Percentiles rank a stretch among this genome's conserved stretches.
Conservation (phyloP, 208 protist species). For the Acanthamoeba castellanii region DNA sequence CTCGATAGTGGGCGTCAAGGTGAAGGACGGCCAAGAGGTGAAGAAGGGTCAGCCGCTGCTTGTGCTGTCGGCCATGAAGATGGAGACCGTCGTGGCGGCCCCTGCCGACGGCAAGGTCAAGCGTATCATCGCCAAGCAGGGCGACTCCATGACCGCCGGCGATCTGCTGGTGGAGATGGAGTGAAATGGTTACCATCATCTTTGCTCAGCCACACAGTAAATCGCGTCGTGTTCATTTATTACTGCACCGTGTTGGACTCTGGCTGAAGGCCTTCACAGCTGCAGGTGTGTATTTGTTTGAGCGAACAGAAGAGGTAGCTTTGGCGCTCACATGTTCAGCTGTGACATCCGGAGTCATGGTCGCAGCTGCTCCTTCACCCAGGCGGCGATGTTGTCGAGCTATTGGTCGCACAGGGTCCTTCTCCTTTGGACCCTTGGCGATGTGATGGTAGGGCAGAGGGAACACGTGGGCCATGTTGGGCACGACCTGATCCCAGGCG, state of each 20-base stretch:
- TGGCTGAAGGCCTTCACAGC: no score
- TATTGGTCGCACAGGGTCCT: slow-evolving; percentile 10
- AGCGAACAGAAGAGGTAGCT: no score
- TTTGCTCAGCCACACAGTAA: background rate
- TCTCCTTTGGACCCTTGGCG: background rate
- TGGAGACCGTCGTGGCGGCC: slow-evolving; percentile 88
- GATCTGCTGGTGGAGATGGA: slow-evolving; percentile 67
- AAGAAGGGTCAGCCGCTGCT: slow-evolving; percentile 92
- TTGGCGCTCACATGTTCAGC: background rate
- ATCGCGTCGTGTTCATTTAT: no score
- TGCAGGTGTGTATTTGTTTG: no score
- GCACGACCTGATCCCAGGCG: background rate
- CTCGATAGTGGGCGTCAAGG: slow-evolving; percentile 92
- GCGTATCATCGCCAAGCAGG: slow-evolving; percentile 59
- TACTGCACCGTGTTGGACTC: no score
- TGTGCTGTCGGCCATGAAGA: slow-evolving; percentile 97
- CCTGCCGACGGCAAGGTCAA: slow-evolving; percentile 61
- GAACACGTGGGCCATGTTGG: slow-evolving; percentile 62
- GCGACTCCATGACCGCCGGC: slow-evolving; percentile 63
- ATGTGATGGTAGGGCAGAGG: background rate
- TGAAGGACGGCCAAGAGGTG: slow-evolving; percentile 91
- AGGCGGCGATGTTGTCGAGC: slow-evolving; percentile 12
- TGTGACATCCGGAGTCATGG: background rate
- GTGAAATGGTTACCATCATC: background rate
- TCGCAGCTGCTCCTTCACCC: background rate